phyloP scores from a whole-genome alignment of 768 basidiomycete species.

The Tricholoma terreum region DNA sequence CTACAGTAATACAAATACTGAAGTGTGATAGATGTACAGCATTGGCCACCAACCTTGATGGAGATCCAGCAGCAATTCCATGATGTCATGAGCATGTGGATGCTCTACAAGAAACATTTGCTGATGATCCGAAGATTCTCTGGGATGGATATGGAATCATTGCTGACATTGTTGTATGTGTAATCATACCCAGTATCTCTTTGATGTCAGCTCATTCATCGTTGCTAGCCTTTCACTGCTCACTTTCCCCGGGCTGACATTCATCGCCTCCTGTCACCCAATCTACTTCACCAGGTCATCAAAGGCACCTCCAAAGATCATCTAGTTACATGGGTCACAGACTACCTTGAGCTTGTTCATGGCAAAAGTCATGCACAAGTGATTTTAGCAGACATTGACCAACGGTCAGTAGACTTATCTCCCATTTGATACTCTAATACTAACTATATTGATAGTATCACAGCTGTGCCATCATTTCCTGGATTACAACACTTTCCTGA shows the following conservation, averaged over 20 bases:
- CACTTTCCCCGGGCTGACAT: conserved; percentile 29
- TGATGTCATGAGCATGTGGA: conserved; percentile 17
- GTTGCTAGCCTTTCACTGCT: conserved; percentile 25
- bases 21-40: no score
- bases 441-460: background rate
- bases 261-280: conserved; percentile 25
- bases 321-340: conserved; percentile 25
- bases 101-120: conserved; percentile 14
- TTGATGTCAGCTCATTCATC: no score
- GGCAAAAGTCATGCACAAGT: conserved; percentile 7
- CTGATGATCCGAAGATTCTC: conserved; percentile 11
- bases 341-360: conserved; percentile 20
- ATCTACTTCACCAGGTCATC: conserved; percentile 32
- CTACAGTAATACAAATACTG: no score
- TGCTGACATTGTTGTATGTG: conserved; percentile 22
- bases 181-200: no score
- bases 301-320: conserved; percentile 32
- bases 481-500: background rate
- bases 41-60: no score
- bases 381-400: conserved; percentile 29
- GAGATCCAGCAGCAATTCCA: no score
- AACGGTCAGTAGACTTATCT: no score
- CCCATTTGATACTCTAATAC: no score
- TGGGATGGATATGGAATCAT: conserved; percentile 27
- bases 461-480: background rate